Evolutionary conservation across 2,329 filamentous ascomycete genomes (phyloP).

Genomic region (Trichophyton verrucosum): DNA sequence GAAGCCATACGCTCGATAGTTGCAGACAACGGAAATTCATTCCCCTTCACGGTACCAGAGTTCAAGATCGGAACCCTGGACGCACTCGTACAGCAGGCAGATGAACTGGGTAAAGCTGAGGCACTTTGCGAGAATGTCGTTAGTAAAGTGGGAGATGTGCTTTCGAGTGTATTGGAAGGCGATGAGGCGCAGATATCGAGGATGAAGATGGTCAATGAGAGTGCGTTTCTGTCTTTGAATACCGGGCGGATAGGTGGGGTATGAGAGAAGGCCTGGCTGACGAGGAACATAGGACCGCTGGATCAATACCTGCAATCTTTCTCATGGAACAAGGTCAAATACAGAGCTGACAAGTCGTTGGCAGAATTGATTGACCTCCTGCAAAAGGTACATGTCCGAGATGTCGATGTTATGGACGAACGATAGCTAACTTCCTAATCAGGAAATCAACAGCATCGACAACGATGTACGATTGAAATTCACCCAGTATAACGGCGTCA

Average conservation of each 20-base stretch:
- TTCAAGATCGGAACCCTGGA: conserved; percentile 98
- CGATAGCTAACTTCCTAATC: conserved; percentile 7
- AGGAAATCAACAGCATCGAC: conserved; percentile 86
- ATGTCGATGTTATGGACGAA: not conserved
- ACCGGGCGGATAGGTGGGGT: not conserved
- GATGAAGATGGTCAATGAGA: conserved; percentile 90
- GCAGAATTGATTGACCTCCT: conserved; percentile 75
- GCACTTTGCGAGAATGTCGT: conserved; percentile 67
- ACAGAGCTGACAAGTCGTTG: conserved; percentile 81
- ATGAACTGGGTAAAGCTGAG: conserved; percentile 85
- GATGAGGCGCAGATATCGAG: conserved; percentile 70
- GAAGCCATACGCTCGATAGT: conserved; percentile 61
- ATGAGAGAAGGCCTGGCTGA: not conserved
- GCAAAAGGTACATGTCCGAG: conserved; percentile 54
- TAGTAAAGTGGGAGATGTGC: conserved; percentile 73
- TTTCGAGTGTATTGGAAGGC: conserved; percentile 70
- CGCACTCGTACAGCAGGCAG: conserved; percentile 87
- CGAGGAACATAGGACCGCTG: conserved; percentile 58
- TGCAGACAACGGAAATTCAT: conserved; percentile 58
- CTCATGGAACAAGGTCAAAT: conserved; percentile 96
- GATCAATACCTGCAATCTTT: conserved; percentile 85
- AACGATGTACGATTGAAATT: conserved; percentile 93
- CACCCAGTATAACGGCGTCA: conserved; percentile 84
- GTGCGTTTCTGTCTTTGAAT: conserved; percentile 40
- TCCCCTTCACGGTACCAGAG: conserved; percentile 70